Base-by-base conservation (phyloP, 2,329 filamentous ascomycete genomes). In the Dothideomycetes sp. region DNA sequence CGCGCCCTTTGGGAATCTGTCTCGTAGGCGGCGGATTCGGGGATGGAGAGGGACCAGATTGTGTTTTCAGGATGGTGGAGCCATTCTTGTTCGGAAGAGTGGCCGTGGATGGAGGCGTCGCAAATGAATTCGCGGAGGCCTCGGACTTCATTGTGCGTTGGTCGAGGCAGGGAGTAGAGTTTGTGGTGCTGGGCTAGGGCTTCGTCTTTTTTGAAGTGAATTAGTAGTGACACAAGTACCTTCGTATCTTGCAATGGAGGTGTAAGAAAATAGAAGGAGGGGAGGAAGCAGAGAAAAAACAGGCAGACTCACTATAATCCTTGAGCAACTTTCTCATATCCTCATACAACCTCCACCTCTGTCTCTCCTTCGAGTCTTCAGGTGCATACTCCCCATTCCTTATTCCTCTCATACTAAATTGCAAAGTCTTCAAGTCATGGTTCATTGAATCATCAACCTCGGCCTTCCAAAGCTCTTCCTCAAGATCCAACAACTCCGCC, bases 61-160 rank as follows among this genome's bases (percentile, higher is more conserved):
- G 49, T 50, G 17, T 52, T 47, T 22, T 51, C 50, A 6, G 50
- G 50, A 40, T 50, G 46, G 13, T 50, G 32, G 8, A 51, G 39
- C 45, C 47, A 51, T 11, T 44, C 42, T 40, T 32, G 28, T 8
- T 40, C 29, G 15, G n/a, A 32, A 5, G 16, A 32, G 29, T 40
- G 37, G 4, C 37, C 37, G 22, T 40, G 37, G 9, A 33, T 16
- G 3, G 32, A 20, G 20, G 22, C 25, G 16, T 40, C 37, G 22
- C 29, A 32, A 17, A 40, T 40, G 22, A 40, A 40, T 20, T 40
- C 37, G 16, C 29, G 37, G 8, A 40, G 37, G 5, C 37, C 29
- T n/a, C 37, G 29, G 2, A 40, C 37, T 33, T 40, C 37, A 8
- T 22, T 17, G 4, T 40, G 11, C 10, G 37, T 40, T 12, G 37